Conservation (phyloP, 495 filamentous ascomycete species). For the Endocarpon pusillum region DNA sequence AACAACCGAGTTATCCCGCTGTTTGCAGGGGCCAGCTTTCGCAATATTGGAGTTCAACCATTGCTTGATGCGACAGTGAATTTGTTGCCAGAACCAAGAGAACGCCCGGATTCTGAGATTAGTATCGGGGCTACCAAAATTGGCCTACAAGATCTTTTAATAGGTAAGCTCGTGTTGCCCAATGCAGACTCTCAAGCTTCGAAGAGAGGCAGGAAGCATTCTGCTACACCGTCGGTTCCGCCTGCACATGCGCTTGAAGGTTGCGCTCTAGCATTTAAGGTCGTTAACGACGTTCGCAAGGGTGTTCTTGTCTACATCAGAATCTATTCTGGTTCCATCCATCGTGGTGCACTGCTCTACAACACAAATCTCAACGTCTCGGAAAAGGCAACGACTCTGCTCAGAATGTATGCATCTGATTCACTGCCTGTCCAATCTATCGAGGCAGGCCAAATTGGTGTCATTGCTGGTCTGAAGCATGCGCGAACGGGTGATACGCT, state of each 20-base stretch:
- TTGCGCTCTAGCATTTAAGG: conserved; percentile 90
- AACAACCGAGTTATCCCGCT: conserved; percentile 58
- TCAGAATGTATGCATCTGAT: conserved; percentile 84
- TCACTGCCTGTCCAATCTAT: conserved; percentile 53
- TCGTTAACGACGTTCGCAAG: conserved; percentile 70
- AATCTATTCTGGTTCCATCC: conserved; percentile 73
- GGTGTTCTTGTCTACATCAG: conserved; percentile 85
- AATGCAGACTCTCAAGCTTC: conserved; percentile 22
- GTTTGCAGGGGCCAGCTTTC: conserved; percentile 82
- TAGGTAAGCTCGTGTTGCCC: conserved; percentile 29
- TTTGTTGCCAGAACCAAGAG: conserved; percentile 65
- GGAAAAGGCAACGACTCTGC: conserved; percentile 62
- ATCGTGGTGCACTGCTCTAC: conserved; percentile 56
- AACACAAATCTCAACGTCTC: conserved; percentile 75
- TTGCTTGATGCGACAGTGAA: conserved; percentile 77
- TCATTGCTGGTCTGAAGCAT: conserved; percentile 76
- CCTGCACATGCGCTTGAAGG: conserved; percentile 51
- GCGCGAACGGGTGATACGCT: conserved; percentile 89
- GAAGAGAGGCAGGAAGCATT: conserved; percentile 25
- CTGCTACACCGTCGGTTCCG: conserved; percentile 26
- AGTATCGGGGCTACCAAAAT: conserved; percentile 38
- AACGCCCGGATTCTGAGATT: conserved; percentile 64
- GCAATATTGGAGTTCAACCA: conserved; percentile 87
- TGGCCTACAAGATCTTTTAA: conserved; percentile 33
- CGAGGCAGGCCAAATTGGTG: conserved; percentile 81